Percentiles rank a stretch among this genome's conserved stretches.
Evolutionary conservation across 164 flowering plant genomes (phyloP).

Genomic region (Platanus orientalis): DNA sequence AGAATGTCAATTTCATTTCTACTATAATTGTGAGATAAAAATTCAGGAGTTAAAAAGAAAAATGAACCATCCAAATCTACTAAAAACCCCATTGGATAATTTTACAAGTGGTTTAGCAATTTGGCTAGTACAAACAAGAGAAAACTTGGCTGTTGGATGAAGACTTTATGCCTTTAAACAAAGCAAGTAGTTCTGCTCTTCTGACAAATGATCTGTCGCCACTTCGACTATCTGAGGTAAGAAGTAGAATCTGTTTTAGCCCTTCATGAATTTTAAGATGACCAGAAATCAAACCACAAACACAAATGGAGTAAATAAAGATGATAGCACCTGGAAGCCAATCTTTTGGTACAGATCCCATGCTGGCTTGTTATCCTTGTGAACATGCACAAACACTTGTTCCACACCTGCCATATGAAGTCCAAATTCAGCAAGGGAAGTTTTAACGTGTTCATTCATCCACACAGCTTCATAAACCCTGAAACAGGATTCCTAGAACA

Average conservation of each 20-base stretch:
- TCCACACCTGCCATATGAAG: slow-evolving; percentile 39
- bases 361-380: slow-evolving; percentile 50
- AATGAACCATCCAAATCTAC: too few relatives aligned
- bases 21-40: too few relatives aligned
- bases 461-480: neutral
- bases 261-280: too few relatives aligned
- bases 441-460: neutral
- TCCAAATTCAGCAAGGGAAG: neutral
- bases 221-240: slow-evolving; percentile 43
- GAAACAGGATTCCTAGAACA: neutral
- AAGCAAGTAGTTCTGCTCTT: slow-evolving; percentile 42
- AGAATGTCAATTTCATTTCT: too few relatives aligned
- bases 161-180: slow-evolving; percentile 20
- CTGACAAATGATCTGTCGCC: slow-evolving; percentile 33
- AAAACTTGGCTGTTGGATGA: neutral
- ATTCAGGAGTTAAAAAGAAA: too few relatives aligned
- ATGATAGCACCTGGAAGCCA: slow-evolving; percentile 64
- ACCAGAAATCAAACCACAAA: too few relatives aligned
- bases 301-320: neutral
- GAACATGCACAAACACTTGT: slow-evolving; percentile 59
- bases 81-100: too few relatives aligned
- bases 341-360: slow-evolving; percentile 47
- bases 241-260: slow-evolving; percentile 7
- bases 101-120: too few relatives aligned
- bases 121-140: too few relatives aligned